Evolutionary conservation across 1,139 yeast genomes (phyloP), one percentile per base, ranked within the genome.

Genomic region (Protomyces lactucae-debilis): DNA sequence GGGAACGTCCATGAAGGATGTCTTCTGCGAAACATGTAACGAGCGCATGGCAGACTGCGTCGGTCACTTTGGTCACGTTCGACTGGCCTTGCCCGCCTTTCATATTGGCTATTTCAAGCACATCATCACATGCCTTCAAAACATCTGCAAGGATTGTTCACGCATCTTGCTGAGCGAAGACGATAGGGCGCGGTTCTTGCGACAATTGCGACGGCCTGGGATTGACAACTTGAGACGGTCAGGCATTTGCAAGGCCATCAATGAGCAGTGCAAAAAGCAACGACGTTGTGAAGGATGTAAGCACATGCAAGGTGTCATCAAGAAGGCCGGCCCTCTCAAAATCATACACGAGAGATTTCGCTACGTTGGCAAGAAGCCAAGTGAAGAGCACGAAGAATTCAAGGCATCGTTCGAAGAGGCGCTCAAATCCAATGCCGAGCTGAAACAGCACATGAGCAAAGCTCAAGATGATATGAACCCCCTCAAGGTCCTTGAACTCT

Each of bases 91-190:
- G 60, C 99, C 99, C 1, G 98, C 92, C 18, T 95, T 93, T 77
- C 99, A 95, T 73, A 95, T 93, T 55, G 99, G 99, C 4, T 95
- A 91, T 74, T 93, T 95, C 81, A 93, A 92, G 75, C 86, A 95
- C 51, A 88, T 90, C 48, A 88, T 95, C 69, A 87, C 86, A 72
- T 92, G 95, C 60, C 78, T 95, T 65, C 99, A 95, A 75, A 85
- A 89, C 67, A 86, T 95, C 68, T 95, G 99, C 80, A 95, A 95
- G 65, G 85, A 83, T 70, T 95, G 99, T 77, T 88, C 96, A 0
- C 79, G 87, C 8, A 77, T 95, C 28, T 77, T 95, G 68, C 77
- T 95, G 53, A 90, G 86, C 69, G 96, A 89, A 69, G 82, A 80
- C 53, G 81, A 85, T 40, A 88, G 87, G 71, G 79, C 93, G 65